Base-by-base conservation (phyloP, 1,284 basidiomycete genomes). In the Melampsora americana region DNA sequence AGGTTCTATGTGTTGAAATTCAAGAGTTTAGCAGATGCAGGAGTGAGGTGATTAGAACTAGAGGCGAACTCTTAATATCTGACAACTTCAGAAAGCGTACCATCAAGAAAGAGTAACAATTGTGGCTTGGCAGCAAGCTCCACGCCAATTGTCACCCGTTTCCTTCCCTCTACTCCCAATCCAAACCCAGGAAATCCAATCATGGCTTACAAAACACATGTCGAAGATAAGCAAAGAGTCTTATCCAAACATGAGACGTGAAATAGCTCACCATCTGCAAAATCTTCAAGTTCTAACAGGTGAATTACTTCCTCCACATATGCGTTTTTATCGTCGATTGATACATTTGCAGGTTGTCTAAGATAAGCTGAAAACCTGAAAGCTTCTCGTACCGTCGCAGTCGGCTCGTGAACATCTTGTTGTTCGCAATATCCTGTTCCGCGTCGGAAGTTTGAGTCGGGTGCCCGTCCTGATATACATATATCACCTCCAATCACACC, bases 341-440 rank as follows among this genome's bases (percentile, higher is more conserved):
- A 81, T 0, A 86, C 84, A 39, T 83, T 77, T 77, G 84, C 83
- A 6, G 85, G 84, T 80, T 88, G 87, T 66, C 87, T 85, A 14
- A 88, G 84, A 81, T 87, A 85, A 6, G 87, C 87, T 1, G 86
- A 87, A 82, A 87, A 87, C 59, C 85, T 84, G 66, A 88, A 83
- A 0, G 87, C 86, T 79, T 88, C 87, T 64, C 87, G 85, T 32
- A 88, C 86, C 42, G 86, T 87, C 11, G 92, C 88, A 16, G 90
- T 92, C 77, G 88, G 89, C 83, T 93, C 91, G 82, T 95, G 93
- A 44, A 81, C 78, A 69, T 83, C 82, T 77, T 81, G 81, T 75
- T 83, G 83, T 76, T 83, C 80, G 46, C 90, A 91, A 77, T 85
- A 87, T 11, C 85, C 86, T 61, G 86, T 87, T 59, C 85, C 85